These are phyloP conservation scores for Zostera marina DNA, from an alignment of 116 monocot genomes.

Conservation along the genomic window DNA sequence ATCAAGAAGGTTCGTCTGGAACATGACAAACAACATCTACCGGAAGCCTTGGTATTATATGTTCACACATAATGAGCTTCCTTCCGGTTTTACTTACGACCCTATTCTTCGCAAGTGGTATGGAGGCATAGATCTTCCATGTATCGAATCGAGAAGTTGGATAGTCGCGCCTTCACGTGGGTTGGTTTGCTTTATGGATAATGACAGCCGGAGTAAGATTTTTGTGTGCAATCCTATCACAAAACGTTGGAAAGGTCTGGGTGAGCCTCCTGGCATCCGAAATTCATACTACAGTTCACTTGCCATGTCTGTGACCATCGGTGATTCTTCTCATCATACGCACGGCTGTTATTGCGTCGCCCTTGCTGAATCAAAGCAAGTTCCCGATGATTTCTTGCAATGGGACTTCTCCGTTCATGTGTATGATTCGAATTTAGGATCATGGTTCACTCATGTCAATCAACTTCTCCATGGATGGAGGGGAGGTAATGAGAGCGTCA, in stretches of 20 bases:
- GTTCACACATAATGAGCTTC: constrained; percentile 57
- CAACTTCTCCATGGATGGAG: constrained; percentile 73
- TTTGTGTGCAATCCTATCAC: constrained; percentile 89
- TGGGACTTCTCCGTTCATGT: constrained; percentile 75
- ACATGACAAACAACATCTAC: background rate
- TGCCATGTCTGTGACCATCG: constrained; percentile 32
- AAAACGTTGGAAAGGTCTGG: constrained; percentile 34
- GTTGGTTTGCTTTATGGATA: constrained; percentile 85
- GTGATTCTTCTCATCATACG: constrained; percentile 13
- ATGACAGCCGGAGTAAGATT: constrained; percentile 44
- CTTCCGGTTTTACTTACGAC: constrained; percentile 67
- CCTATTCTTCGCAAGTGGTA: constrained; percentile 83
- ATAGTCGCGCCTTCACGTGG: constrained; percentile 69
- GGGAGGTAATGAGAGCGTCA: constrained; percentile 78
- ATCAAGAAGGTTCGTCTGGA: constrained; percentile 46
- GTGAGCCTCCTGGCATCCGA: constrained; percentile 36
- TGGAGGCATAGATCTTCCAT: constrained; percentile 61
- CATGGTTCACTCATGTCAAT: constrained; percentile 32
- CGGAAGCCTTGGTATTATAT: constrained; percentile 96
- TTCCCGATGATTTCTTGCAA: constrained; percentile 51
- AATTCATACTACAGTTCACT: constrained; percentile 67
- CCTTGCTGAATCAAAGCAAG: constrained; percentile 56
- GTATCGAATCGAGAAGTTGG: constrained; percentile 68
- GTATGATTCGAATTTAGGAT: constrained; percentile 34
- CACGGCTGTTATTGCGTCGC: constrained; percentile 33